A percentile compares a stretch with the other conserved stretches of the same genome.
phyloP scores from a whole-genome alignment of 1,139 yeast species.

The Nakaseomyces delphensis region DNA sequence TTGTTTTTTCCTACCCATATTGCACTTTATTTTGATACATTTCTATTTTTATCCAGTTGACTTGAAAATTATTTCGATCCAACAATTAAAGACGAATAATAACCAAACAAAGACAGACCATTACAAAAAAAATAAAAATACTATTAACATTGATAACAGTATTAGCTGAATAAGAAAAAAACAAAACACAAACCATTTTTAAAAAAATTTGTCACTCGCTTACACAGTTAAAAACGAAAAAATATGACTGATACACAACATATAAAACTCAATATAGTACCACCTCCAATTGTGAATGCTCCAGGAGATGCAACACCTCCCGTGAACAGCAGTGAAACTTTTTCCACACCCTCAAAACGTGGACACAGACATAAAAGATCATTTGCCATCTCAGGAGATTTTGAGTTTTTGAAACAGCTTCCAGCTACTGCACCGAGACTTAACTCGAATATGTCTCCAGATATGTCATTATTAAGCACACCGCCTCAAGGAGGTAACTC shows the following conservation, averaged over 20 bases:
- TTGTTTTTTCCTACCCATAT: too few species aligned
- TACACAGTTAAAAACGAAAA: background rate
- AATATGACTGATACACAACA: slow-evolving; percentile 5
- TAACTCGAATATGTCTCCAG: slow-evolving; percentile 1
- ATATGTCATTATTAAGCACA: background rate
- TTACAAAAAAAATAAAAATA: background rate
- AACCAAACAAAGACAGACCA: too few species aligned
- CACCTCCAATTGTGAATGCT: slow-evolving; percentile 3
- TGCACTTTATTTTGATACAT: too few species aligned
- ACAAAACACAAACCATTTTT: background rate
- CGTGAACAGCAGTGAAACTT: background rate
- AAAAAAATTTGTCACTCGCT: background rate
- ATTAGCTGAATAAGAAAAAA: background rate
- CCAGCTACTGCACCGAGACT: slow-evolving; percentile 8
- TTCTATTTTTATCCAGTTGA: too few species aligned
- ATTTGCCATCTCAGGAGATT: slow-evolving; percentile 67
- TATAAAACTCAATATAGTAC: background rate
- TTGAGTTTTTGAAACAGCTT: slow-evolving; percentile 36
- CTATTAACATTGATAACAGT: background rate
- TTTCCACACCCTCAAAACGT: slow-evolving; percentile 29
- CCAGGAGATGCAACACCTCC: slow-evolving; percentile 4
- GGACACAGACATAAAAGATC: slow-evolving; percentile 62
- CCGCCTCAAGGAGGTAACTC: background rate
- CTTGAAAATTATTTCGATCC: too few species aligned
- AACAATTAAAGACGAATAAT: too few species aligned